These are phyloP conservation scores for Hemisphaericaspora xylanilytica DNA, from an alignment of 1,139 yeast genomes.

Conservation along the genomic window DNA sequence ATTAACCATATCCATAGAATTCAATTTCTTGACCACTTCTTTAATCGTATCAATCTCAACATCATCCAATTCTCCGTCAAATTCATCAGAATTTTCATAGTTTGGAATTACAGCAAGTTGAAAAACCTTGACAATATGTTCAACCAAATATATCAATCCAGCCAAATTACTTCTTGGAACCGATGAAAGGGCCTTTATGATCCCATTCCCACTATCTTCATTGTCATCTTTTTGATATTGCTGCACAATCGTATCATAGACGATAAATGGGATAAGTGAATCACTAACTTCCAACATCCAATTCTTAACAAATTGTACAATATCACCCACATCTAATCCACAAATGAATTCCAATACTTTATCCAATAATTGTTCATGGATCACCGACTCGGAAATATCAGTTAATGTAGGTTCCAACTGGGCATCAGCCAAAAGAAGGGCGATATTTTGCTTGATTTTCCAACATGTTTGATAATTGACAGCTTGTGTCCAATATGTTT, in stretches of 20 bases:
- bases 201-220: conserved; percentile 5
- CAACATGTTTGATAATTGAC: conserved; percentile 35
- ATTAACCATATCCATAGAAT: conserved; percentile 39
- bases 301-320: conserved; percentile 35
- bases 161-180: conserved; percentile 45
- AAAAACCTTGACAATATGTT: conserved; percentile 32
- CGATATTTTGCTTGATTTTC: conserved; percentile 33
- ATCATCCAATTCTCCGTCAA: conserved; percentile 18
- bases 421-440: conserved; percentile 23
- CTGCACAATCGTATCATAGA: conserved; percentile 34
- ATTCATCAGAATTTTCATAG: conserved; percentile 32
- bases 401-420: conserved; percentile 17
- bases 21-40: conserved; percentile 22
- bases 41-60: conserved; percentile 13
- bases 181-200: conserved; percentile 26
- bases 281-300: conserved; percentile 48
- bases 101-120: conserved; percentile 24
- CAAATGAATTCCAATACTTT: conserved; percentile 17
- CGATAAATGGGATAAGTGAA: conserved; percentile 44
- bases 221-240: conserved; percentile 18
- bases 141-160: conserved; percentile 36
- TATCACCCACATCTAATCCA: conserved; percentile 8
- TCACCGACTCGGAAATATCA: conserved; percentile 19
- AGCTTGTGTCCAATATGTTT: conserved; percentile 30
- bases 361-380: conserved; percentile 25